A percentile compares a stretch with the other conserved stretches of the same genome.
Evolutionary conservation across 805 yeast genomes (phyloP).

Genomic region (Hyphopichia homilentoma): DNA sequence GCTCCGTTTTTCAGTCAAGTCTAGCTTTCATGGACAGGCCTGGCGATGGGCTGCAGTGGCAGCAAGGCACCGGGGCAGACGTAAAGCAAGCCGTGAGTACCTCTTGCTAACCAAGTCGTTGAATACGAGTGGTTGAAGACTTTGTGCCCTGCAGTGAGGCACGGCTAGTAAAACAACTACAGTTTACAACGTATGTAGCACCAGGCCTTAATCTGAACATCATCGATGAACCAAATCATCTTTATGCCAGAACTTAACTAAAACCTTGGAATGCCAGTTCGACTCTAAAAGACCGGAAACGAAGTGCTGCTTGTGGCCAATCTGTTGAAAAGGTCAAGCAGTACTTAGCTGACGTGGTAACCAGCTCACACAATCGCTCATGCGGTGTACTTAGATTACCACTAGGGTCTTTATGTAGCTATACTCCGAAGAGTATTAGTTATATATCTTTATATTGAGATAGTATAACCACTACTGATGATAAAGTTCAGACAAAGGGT

Average conservation of each 20-base stretch:
- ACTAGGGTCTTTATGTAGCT: constrained; percentile 42
- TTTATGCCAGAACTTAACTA: constrained; percentile 30
- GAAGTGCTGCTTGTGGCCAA: constrained; percentile 68
- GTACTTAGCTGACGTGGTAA: constrained; percentile 61
- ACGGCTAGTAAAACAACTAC: too few relatives aligned
- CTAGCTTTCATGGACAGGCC: too few relatives aligned
- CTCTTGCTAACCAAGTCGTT: too few relatives aligned
- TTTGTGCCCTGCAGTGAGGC: too few relatives aligned
- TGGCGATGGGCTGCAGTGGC: too few relatives aligned
- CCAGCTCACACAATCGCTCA: constrained; percentile 41
- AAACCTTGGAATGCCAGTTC: constrained; percentile 22
- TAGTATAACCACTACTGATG: constrained; percentile 85
- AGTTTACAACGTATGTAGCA: too few relatives aligned
- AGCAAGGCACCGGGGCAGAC: too few relatives aligned
- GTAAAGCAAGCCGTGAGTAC: too few relatives aligned
- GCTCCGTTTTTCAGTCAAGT: too few relatives aligned
- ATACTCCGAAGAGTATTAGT: constrained; percentile 37
- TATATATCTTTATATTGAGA: constrained; percentile 60
- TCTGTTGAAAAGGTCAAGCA: constrained; percentile 71
- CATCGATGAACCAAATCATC: constrained; percentile 20
- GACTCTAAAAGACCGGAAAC: constrained; percentile 74
- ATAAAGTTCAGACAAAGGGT: constrained; percentile 34
- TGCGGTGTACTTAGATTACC: constrained; percentile 36
- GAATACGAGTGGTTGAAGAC: too few relatives aligned
- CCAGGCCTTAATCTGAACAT: constrained; percentile 47